Percentiles rank a stretch among this genome's conserved stretches.
These are phyloP conservation scores for Penicillium bovifimosum DNA, from an alignment of 495 filamentous ascomycete genomes.

Conservation along the genomic window DNA sequence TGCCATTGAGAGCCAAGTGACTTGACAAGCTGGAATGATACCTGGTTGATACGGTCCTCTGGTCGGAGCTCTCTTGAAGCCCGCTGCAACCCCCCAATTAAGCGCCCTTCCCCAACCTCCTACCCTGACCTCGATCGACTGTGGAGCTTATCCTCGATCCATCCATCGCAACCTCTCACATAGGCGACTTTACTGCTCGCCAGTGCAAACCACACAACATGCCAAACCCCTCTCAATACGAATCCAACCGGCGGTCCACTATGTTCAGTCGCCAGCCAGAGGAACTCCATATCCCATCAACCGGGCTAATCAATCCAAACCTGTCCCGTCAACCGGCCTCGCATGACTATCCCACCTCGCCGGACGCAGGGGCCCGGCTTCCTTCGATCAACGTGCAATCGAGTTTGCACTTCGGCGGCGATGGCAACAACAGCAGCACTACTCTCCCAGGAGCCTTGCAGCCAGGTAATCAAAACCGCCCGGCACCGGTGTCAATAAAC, in stretches of 20 bases:
- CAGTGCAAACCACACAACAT: slow-evolving; percentile 22
- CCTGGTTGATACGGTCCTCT: not conserved
- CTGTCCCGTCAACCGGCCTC: slow-evolving; percentile 43
- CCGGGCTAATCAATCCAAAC: slow-evolving; percentile 38
- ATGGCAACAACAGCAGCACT: slow-evolving; percentile 24
- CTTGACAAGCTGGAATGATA: slow-evolving; percentile 13
- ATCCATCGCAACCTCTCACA: slow-evolving; percentile 12
- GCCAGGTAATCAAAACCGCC: slow-evolving; percentile 57
- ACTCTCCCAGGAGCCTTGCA: slow-evolving; percentile 68
- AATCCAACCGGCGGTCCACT: slow-evolving; percentile 49
- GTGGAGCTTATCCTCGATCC: slow-evolving; percentile 19
- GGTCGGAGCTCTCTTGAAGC: slow-evolving; percentile 41
- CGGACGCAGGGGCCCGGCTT: slow-evolving; percentile 35
- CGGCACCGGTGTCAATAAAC: slow-evolving; percentile 61
- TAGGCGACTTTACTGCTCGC: slow-evolving; percentile 11
- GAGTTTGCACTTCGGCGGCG: slow-evolving; percentile 48
- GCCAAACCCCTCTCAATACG: slow-evolving; percentile 48
- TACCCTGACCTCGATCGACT: slow-evolving; percentile 5
- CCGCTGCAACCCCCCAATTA: not conserved
- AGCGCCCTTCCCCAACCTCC: not conserved
- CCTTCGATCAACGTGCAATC: slow-evolving; percentile 66
- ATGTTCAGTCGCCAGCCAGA: slow-evolving; percentile 54
- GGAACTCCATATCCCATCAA: slow-evolving; percentile 72
- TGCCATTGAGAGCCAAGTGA: slow-evolving; percentile 13
- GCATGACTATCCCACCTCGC: slow-evolving; percentile 42